phyloP scores from a whole-genome alignment of 2,329 filamentous ascomycete genomes.

The Talaromyces pinophilus region DNA sequence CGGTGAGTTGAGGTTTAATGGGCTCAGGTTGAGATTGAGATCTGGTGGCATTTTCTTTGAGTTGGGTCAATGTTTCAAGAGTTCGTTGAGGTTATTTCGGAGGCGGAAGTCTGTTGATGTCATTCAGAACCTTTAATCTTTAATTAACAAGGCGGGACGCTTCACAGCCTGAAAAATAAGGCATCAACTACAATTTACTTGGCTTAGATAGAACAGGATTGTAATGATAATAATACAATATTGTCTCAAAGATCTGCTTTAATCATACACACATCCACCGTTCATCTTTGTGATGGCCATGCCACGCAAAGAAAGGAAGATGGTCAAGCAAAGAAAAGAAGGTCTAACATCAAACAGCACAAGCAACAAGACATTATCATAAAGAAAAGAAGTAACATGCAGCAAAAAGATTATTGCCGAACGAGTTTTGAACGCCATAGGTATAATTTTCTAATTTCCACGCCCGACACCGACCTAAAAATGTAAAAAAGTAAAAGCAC shows the following conservation, averaged over 20 bases:
- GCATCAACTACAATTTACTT: slow-evolving; percentile 1
- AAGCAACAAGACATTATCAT: slow-evolving; percentile 9
- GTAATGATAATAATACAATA: slow-evolving; percentile 8
- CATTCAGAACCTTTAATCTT: not conserved
- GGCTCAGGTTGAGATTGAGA: not conserved
- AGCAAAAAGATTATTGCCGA: not conserved
- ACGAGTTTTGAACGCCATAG: slow-evolving; percentile 19
- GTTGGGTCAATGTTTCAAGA: no score
- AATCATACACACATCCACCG: slow-evolving; percentile 6
- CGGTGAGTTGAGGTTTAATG: slow-evolving; percentile 8
- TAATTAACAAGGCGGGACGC: not conserved
- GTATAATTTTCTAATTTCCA: slow-evolving; percentile 17
- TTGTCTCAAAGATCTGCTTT: not conserved
- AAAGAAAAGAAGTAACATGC: not conserved
- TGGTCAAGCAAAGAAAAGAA: slow-evolving; percentile 10
- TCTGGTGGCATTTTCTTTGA: slow-evolving; percentile 13
- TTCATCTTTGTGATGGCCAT: not conserved
- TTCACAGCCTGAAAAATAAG: not conserved
- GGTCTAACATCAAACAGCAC: slow-evolving; percentile 2
- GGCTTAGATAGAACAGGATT: not conserved
- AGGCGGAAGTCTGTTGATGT: slow-evolving; percentile 1
- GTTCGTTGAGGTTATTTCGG: not conserved
- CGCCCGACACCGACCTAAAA: slow-evolving; percentile 15
- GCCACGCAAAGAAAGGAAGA: slow-evolving; percentile 6
- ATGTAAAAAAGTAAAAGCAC: not conserved